Base-by-base conservation (phyloP, 164 flowering plant genomes). In the Sedum album region DNA sequence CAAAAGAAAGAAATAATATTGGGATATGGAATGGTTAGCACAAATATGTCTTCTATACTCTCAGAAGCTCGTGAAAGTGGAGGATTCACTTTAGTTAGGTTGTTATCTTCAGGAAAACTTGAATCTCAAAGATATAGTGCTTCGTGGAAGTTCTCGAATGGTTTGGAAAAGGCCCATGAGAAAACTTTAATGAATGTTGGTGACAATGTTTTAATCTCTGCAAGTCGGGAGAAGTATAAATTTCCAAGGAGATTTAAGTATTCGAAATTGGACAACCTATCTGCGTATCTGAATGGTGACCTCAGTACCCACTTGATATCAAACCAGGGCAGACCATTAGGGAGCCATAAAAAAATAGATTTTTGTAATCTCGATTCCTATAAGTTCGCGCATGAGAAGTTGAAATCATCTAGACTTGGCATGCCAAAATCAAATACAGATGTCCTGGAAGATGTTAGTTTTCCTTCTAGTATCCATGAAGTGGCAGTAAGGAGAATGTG, bases 71-170 rank as follows among this genome's bases (percentile, higher is more conserved):
- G 74, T 41, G 75, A 73, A 66, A 68, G 67, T 72, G 87, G 83
- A 25, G 90, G 97, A 31, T 93, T 93, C 72, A 74, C 81, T 25
- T 67, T 93, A 48, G 76, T 93, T 42, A 80, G 88, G 78, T 60
- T 91, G 65, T 72, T 78, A 75, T 84, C 91, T 23, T 84, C 89
- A 1, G 96, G 97, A 72, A 89, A 79, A 72, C 84, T 93, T 67
- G 93, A 91, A 77, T 76, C 73, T 20, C 89, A 86, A 66, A 79
- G 75, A 46, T 91, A 85, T 41, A n/a, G 20, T 70, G 85, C 96
- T n/a, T 83, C 85, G 2, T 81, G 85, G 82, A 78, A 82, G 41
- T 48, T 55, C 31, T 35, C 30, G 5, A 63, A 71, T 46, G 74
- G 68, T 28, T 66, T 65, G 2, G 73, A 78, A 53, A 64, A 31